Percentiles rank a stretch among this genome's conserved stretches.
phyloP scores from a whole-genome alignment of 2,329 filamentous ascomycete species.

The Drechslerella coelobrocha region DNA sequence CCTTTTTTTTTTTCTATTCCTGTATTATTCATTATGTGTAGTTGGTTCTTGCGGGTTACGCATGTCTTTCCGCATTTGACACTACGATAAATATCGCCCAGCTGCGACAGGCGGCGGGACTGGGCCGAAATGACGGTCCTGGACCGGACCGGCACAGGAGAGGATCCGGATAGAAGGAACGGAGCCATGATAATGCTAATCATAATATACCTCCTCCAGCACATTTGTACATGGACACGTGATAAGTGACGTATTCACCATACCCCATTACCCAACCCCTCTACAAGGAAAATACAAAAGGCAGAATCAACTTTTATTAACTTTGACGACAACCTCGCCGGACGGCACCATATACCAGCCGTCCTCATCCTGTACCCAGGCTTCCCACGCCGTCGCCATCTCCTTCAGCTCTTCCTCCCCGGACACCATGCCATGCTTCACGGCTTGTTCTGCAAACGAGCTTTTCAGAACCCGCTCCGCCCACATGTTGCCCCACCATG shows the following conservation, averaged over 20 bases:
- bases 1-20: constrained; percentile 6
- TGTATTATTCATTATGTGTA: constrained; percentile 12
- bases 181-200: constrained; percentile 34
- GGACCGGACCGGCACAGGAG: not conserved
- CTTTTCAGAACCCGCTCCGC: constrained; percentile 37
- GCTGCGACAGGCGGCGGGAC: no score
- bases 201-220: constrained; percentile 27
- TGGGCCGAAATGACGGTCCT: no score
- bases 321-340: constrained; percentile 34
- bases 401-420: constrained; percentile 17
- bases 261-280: no score
- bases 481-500: constrained; percentile 39
- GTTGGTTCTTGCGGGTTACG: constrained; percentile 4
- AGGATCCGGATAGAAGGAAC: constrained; percentile 3
- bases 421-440: constrained; percentile 3
- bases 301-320: constrained; percentile 3
- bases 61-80: not conserved
- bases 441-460: constrained; percentile 18
- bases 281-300: no score
- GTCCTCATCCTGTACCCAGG: constrained; percentile 22
- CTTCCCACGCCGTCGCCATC: constrained; percentile 17
- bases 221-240: not conserved
- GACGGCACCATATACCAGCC: constrained; percentile 40
- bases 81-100: constrained; percentile 1
- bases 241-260: no score